These are phyloP conservation scores for Floccularia luteovirens DNA, from an alignment of 768 basidiomycete genomes.

Conservation along the genomic window DNA sequence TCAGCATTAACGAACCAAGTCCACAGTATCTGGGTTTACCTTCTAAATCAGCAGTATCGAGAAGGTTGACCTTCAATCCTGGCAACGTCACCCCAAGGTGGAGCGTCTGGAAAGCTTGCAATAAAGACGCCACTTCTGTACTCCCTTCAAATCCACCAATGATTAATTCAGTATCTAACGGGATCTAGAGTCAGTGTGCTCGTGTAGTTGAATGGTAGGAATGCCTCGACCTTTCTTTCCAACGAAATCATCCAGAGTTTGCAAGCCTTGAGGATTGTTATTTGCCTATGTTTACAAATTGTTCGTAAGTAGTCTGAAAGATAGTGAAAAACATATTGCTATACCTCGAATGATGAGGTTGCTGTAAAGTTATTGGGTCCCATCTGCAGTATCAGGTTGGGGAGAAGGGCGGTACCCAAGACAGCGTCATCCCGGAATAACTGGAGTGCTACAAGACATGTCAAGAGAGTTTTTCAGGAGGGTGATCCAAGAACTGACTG, in stretches of 20 bases:
- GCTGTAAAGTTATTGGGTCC: constrained; percentile 53
- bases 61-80: constrained; percentile 47
- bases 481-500: constrained; percentile 29
- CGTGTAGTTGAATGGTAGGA: not conserved
- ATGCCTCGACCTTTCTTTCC: constrained; percentile 40
- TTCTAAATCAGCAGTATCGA: constrained; percentile 47
- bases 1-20: not conserved
- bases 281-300: constrained; percentile 39
- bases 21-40: constrained; percentile 20
- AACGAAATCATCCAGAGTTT: constrained; percentile 65
- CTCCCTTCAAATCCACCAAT: constrained; percentile 57
- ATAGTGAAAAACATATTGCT: constrained; percentile 11
- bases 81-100: constrained; percentile 50
- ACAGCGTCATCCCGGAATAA: constrained; percentile 40
- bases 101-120: constrained; percentile 54
- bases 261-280: constrained; percentile 44
- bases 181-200: not conserved
- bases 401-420: constrained; percentile 56
- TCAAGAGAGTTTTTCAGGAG: not conserved
- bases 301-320: constrained; percentile 2
- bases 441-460: constrained; percentile 36
- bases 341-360: constrained; percentile 43
- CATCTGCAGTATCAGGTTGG: constrained; percentile 48
- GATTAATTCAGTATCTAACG: constrained; percentile 42
- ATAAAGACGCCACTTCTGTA: constrained; percentile 49